These are phyloP conservation scores for Pichia manshurica DNA, from an alignment of 805 yeast genomes.

Conservation along the genomic window DNA sequence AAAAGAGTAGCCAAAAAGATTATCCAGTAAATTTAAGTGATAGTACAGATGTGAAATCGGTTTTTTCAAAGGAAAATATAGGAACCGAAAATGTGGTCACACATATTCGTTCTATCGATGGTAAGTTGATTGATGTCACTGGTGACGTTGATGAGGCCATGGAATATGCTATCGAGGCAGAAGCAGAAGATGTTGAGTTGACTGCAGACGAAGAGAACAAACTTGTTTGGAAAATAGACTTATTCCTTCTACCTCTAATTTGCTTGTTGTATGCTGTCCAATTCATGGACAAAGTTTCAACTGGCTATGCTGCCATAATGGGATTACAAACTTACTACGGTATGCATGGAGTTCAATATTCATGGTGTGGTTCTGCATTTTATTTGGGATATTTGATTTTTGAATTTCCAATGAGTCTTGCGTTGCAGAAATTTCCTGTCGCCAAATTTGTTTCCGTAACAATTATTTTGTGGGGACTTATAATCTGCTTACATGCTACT, in stretches of 20 bases:
- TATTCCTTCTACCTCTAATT: conserved; percentile 45
- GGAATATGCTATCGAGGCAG: conserved; percentile 11
- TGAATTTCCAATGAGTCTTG: conserved; percentile 44
- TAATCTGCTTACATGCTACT: conserved; percentile 42
- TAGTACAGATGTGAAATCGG: neutral
- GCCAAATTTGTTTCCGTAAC: conserved; percentile 31
- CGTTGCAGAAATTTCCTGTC: conserved; percentile 41
- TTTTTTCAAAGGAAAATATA: conserved; percentile 14
- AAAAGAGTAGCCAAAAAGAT: neutral
- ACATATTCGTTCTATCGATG: conserved; percentile 10
- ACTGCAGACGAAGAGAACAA: conserved; percentile 8
- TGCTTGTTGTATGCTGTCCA: conserved; percentile 45
- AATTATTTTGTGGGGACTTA: conserved; percentile 39
- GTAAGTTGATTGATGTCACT: conserved; percentile 9
- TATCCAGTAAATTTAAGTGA: neutral
- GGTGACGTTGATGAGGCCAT: conserved; percentile 15
- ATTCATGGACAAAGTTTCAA: conserved; percentile 55
- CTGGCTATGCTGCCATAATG: conserved; percentile 50
- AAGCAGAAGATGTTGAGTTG: conserved; percentile 6
- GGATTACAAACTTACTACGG: conserved; percentile 46
- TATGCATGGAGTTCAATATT: conserved; percentile 38
- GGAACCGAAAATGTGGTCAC: conserved; percentile 4
- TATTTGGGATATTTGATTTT: conserved; percentile 44
- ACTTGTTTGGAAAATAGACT: conserved; percentile 39
- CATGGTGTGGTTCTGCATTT: conserved; percentile 28